Base-by-base conservation (phyloP, 139 green algal genomes). In the Chlorella sorokiniana region DNA sequence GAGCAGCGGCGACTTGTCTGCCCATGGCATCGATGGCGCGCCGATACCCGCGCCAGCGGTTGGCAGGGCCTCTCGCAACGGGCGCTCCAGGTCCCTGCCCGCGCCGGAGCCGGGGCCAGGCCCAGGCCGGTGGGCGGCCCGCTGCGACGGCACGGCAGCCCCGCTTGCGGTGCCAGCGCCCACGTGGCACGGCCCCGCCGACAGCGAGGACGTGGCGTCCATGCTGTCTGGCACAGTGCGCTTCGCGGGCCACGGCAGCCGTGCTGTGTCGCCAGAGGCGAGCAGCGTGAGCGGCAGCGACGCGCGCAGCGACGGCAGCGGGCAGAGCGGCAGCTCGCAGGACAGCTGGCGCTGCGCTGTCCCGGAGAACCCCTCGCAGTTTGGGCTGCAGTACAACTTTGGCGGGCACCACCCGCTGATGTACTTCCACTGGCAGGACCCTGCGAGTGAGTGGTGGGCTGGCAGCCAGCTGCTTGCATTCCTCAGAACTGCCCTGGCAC, bases 321-420 rank as follows among this genome's bases (percentile, higher is more conserved):
- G 29, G 27, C 4, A 16, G 16, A 48, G 65, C 65, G 20, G 25
- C 35, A 68, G 40, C 37, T 41, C 40, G 1, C 52, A 68, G 37
- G 62, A 54, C 54, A 56, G 54, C 73, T 67, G 54, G 54, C 38
- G 38, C 35, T 9, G 38, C 11, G 33, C 35, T 2, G 14, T 72
- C 35, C 33, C 65, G 4, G 65, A 44, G 14, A 72, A 72, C 37
- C 65, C 65, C 8, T 72, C 65, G 20, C 20, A 72, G 65, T 72
- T 42, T 48, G 65, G 65, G 18, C 65, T 72, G 65, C 37, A 35
- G 4, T 72, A 72, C 65, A 44, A 72, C 33, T 72, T 72, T 72
- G 65, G 65, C 35, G 23, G 3, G 35, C 9, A 44, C 29, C 65
- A 4, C 33, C 38, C 37, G 37, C 16, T 52, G 65, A 33, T 65